Percentiles rank a stretch among this genome's conserved stretches.
Evolutionary conservation across 2,329 filamentous ascomycete genomes (phyloP).

Genomic region (Plenodomus tracheiphilus): DNA sequence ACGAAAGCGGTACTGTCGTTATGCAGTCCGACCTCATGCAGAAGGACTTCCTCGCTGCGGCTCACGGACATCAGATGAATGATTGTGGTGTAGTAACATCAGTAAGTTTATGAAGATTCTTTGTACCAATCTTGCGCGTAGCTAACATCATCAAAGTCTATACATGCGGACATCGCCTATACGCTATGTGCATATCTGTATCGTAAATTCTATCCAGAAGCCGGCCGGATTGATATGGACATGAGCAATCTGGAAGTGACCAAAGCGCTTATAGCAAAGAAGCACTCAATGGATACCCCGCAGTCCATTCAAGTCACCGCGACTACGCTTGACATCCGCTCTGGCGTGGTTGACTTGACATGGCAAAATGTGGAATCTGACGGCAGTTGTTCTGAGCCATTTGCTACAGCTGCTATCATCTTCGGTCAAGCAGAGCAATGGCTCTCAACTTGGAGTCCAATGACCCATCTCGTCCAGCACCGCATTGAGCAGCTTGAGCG

Average conservation of each 20-base stretch:
- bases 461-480: conserved; percentile 16
- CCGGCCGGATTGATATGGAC: conserved; percentile 20
- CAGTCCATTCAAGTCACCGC: conserved; percentile 2
- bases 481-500: conserved; percentile 20
- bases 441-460: conserved; percentile 17
- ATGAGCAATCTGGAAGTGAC: conserved; percentile 46
- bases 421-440: conserved; percentile 11
- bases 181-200: conserved; percentile 28
- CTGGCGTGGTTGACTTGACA: conserved; percentile 5
- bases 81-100: conserved; percentile 11
- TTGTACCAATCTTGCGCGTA: conserved; percentile 21
- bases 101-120: conserved; percentile 41
- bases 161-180: conserved; percentile 41
- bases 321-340: conserved; percentile 8
- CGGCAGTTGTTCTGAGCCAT: conserved; percentile 3
- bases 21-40: conserved; percentile 13
- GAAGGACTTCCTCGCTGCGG: conserved; percentile 10
- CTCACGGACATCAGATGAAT: conserved; percentile 46
- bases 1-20: conserved; percentile 3
- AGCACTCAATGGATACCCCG: conserved; percentile 3
- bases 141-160: conserved; percentile 4
- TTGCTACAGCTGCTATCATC: conserved; percentile 6
- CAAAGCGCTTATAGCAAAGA: conserved; percentile 26
- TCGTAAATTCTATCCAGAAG: conserved; percentile 7
- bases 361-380: conserved; percentile 10